phyloP scores from a whole-genome alignment of 2,329 filamentous ascomycete genomes.

The Fusarium siculi region DNA sequence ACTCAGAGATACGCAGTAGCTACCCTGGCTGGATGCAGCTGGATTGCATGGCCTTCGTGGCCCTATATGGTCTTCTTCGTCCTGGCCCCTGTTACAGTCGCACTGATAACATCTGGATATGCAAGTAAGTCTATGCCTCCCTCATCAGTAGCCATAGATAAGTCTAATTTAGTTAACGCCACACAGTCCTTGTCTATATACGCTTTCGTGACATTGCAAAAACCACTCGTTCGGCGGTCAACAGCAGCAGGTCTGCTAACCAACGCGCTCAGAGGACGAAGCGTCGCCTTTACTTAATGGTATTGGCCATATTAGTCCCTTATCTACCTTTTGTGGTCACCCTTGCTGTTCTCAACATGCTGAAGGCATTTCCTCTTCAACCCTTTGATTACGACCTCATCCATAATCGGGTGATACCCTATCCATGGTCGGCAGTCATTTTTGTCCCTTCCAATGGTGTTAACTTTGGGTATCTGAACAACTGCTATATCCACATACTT shows the following conservation, averaged over 20 bases:
- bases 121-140: conserved; percentile 55
- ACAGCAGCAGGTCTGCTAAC: conserved; percentile 53
- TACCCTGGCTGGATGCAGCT: conserved; percentile 62
- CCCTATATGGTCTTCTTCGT: conserved; percentile 61
- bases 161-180: not conserved
- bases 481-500: conserved; percentile 60
- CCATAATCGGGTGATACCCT: conserved; percentile 51
- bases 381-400: conserved; percentile 57
- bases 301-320: conserved; percentile 61
- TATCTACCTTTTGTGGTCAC: conserved; percentile 61
- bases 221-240: conserved; percentile 53
- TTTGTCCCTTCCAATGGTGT: conserved; percentile 56
- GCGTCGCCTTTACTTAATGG: conserved; percentile 66
- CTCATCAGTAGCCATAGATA: not conserved
- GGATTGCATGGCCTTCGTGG: conserved; percentile 57
- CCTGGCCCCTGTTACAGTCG: conserved; percentile 57
- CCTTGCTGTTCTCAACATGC: conserved; percentile 56
- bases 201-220: conserved; percentile 60
- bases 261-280: conserved; percentile 59
- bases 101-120: conserved; percentile 57
- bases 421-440: conserved; percentile 60
- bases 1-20: conserved; percentile 61
- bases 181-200: conserved; percentile 57
- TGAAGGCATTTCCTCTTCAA: conserved; percentile 38
- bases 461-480: conserved; percentile 55